These are phyloP conservation scores for Citrus glauca DNA, from an alignment of 345 rosid genomes.

Conservation along the genomic window DNA sequence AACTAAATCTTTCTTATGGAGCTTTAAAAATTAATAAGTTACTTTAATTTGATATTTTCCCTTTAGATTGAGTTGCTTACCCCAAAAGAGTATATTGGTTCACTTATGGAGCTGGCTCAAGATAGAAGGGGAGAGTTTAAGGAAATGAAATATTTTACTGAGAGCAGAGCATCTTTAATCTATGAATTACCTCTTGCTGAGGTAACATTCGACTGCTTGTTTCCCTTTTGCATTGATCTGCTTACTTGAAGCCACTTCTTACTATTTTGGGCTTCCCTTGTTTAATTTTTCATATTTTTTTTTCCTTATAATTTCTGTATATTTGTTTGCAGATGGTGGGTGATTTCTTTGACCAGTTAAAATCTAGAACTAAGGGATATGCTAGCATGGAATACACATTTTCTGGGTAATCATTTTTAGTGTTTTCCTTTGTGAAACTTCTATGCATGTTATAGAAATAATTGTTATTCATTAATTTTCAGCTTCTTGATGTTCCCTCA, in stretches of 20 bases:
- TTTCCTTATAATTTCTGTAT: constrained; percentile 15
- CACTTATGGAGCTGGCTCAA: constrained; percentile 97
- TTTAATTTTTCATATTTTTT: constrained; percentile 1
- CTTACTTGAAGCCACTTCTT: background rate
- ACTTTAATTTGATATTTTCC: constrained; percentile 18
- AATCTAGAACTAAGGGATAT: constrained; percentile 95
- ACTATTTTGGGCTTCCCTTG: background rate
- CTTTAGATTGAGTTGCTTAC: constrained; percentile 91
- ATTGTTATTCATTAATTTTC: background rate
- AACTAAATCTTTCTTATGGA: background rate
- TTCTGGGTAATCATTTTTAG: constrained; percentile 53
- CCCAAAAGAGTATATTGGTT: constrained; percentile 93
- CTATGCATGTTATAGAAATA: constrained; percentile 1
- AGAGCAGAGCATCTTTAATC: constrained; percentile 75
- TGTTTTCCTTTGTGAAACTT: constrained; percentile 1
- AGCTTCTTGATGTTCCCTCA: background rate
- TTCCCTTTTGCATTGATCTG: background rate
- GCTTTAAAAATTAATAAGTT: background rate
- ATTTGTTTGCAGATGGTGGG: constrained; percentile 80
- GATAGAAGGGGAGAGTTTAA: constrained; percentile 93
- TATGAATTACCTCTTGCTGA: constrained; percentile 94
- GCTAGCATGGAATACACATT: constrained; percentile 98
- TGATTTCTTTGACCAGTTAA: constrained; percentile 94
- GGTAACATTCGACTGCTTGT: constrained; percentile 32
- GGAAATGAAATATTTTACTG: constrained; percentile 92